Conservation (phyloP, 805 yeast genomes). For the Sugiyamaella qingdaonensis region DNA sequence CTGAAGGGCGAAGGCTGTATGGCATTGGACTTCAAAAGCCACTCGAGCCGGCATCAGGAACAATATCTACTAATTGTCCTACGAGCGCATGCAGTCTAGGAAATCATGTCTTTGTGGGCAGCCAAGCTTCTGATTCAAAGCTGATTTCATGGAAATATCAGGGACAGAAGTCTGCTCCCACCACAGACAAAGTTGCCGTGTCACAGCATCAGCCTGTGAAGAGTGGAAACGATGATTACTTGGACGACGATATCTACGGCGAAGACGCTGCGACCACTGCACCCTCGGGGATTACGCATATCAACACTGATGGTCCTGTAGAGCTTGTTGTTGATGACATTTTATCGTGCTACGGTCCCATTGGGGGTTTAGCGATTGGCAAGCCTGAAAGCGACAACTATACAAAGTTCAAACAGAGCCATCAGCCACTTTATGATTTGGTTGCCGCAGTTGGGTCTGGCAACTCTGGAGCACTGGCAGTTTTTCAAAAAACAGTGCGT, state of each 20-base stretch:
- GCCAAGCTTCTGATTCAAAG: conserved; percentile 55
- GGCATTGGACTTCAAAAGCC: conserved; percentile 21
- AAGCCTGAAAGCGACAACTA: conserved; percentile 41
- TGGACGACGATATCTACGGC: conserved; percentile 27
- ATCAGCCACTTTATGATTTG: conserved; percentile 42
- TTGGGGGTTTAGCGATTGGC: conserved; percentile 64
- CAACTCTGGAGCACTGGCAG: conserved; percentile 49
- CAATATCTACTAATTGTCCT: conserved; percentile 33
- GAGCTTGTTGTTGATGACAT: conserved; percentile 47
- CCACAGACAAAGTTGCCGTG: conserved; percentile 6
- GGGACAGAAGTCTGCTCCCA: conserved; percentile 2
- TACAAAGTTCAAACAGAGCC: neutral
- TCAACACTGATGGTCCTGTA: conserved; percentile 24
- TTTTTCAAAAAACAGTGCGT: conserved; percentile 62
- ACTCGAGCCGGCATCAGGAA: conserved; percentile 8
- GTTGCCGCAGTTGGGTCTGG: conserved; percentile 68
- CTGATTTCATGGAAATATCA: conserved; percentile 41
- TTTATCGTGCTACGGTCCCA: conserved; percentile 66
- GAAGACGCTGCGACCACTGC: conserved; percentile 4
- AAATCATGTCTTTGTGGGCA: conserved; percentile 54
- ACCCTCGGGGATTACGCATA: neutral
- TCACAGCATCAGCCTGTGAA: conserved; percentile 14
- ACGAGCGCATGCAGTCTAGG: conserved; percentile 41
- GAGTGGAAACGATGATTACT: conserved; percentile 34
- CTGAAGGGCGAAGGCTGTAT: conserved; percentile 39